Conservation (phyloP, 2,329 filamentous ascomycete genomes). For the Lachnellula cervina region DNA sequence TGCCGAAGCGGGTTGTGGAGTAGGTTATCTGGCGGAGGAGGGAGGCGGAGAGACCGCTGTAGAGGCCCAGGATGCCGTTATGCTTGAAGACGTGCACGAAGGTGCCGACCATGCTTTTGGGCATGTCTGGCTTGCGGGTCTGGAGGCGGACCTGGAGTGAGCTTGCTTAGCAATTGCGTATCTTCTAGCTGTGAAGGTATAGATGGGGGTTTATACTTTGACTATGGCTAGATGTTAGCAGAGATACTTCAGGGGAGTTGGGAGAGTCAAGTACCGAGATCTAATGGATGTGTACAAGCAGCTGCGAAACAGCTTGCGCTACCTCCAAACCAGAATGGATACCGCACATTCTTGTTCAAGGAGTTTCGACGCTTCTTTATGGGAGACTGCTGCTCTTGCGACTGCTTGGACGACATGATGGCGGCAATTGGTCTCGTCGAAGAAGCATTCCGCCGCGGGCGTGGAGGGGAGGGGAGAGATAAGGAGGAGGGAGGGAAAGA, state of each 20-base stretch:
- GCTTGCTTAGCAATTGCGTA: conserved; percentile 2
- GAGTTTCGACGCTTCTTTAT: conserved; percentile 12
- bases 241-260: conserved; percentile 2
- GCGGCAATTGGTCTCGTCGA: conserved; percentile 11
- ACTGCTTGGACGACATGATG: conserved; percentile 23
- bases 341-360: conserved; percentile 37
- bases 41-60: conserved; percentile 87
- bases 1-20: conserved; percentile 90
- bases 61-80: conserved; percentile 76
- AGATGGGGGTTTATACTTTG: conserved; percentile 19
- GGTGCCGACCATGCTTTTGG: conserved; percentile 79
- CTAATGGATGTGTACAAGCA: conserved; percentile 86
- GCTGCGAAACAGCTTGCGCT: conserved; percentile 91
- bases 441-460: conserved; percentile 21
- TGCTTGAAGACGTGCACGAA: conserved; percentile 74
- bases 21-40: conserved; percentile 93
- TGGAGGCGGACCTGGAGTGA: conserved; percentile 71
- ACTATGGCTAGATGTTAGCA: conserved; percentile 20
- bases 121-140: conserved; percentile 70
- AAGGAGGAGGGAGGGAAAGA: not conserved
- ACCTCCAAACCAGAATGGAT: conserved; percentile 95
- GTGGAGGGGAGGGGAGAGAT: conserved; percentile 3
- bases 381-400: conserved; percentile 14
- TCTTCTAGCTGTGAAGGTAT: not conserved
- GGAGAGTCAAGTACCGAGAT: conserved; percentile 66